phyloP scores from a whole-genome alignment of 2,329 filamentous ascomycete genomes.

The Xylariales sp. region DNA sequence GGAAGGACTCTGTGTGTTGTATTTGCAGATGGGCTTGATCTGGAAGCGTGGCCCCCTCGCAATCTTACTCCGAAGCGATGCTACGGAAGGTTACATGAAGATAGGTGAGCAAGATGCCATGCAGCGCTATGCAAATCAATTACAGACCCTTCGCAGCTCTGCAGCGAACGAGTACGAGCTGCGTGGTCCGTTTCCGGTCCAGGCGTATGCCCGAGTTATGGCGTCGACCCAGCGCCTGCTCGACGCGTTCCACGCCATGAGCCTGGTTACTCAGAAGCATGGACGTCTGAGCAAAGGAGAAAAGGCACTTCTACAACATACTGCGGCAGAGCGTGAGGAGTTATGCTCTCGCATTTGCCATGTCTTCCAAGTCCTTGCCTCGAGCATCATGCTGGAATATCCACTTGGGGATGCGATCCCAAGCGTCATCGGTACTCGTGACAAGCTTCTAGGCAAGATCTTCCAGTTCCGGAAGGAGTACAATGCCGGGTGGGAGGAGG shows the following conservation, averaged over 20 bases:
- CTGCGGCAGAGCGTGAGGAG: slow-evolving; percentile 70
- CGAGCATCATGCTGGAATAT: slow-evolving; percentile 90
- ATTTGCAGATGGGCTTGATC: slow-evolving; percentile 90
- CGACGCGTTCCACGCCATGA: slow-evolving; percentile 95
- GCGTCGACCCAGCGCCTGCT: slow-evolving; percentile 78
- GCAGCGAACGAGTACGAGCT: slow-evolving; percentile 87
- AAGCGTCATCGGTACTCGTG: slow-evolving; percentile 73
- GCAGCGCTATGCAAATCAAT: slow-evolving; percentile 70
- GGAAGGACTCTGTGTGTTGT: slow-evolving; percentile 83
- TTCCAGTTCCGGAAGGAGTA: slow-evolving; percentile 79
- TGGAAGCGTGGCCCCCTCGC: slow-evolving; percentile 92
- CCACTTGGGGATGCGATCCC: slow-evolving; percentile 87
- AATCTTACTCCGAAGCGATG: slow-evolving; percentile 59
- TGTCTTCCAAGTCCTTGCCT: slow-evolving; percentile 80
- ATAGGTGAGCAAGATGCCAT: slow-evolving; percentile 84
- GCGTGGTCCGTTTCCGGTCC: slow-evolving; percentile 77
- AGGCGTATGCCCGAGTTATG: slow-evolving; percentile 69
- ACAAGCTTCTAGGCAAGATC: slow-evolving; percentile 80
- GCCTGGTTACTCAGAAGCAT: slow-evolving; percentile 81
- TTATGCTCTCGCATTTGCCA: slow-evolving; percentile 89
- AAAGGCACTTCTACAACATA: slow-evolving; percentile 73
- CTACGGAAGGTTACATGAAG: slow-evolving; percentile 68
- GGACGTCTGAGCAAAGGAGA: slow-evolving; percentile 73
- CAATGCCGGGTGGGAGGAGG: slow-evolving; percentile 12
- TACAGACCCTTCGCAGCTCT: slow-evolving; percentile 68